A percentile compares a stretch with the other conserved stretches of the same genome.
phyloP scores from a whole-genome alignment of 257 asterid species.

The Knoxia roxburghii region DNA sequence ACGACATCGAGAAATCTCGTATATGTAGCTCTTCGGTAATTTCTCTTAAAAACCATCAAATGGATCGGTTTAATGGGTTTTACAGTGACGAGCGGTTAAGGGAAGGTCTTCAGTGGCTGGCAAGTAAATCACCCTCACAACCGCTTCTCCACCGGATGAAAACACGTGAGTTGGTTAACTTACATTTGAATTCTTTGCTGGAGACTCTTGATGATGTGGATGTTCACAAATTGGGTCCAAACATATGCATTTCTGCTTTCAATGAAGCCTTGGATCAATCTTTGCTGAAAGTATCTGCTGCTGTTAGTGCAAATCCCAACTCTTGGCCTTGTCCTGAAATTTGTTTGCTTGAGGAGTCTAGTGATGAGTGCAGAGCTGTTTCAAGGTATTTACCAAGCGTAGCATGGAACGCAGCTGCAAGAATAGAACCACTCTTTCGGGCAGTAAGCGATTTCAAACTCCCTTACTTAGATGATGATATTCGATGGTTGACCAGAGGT shows the following conservation, averaged over 20 bases:
- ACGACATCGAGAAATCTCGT: conserved; percentile 48
- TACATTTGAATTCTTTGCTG: conserved; percentile 48
- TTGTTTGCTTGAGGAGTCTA: conserved; percentile 41
- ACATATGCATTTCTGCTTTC: conserved; percentile 57
- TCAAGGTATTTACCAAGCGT: conserved; percentile 52
- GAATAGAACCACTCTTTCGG: conserved; percentile 34
- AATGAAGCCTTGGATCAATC: conserved; percentile 66
- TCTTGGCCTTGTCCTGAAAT: conserved; percentile 97
- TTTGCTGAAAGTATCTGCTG: conserved; percentile 41
- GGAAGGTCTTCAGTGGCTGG: conserved; percentile 82
- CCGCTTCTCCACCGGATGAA: conserved; percentile 37
- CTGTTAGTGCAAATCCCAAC: conserved; percentile 57
- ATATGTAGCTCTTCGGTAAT: conserved; percentile 30
- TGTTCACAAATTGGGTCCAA: conserved; percentile 39
- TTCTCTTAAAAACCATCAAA: conserved; percentile 43
- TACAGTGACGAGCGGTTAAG: conserved; percentile 60
- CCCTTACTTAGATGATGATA: conserved; percentile 49
- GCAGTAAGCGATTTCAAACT: conserved; percentile 45
- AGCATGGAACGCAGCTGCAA: conserved; percentile 70
- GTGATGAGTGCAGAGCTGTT: conserved; percentile 40
- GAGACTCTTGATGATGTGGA: conserved; percentile 36
- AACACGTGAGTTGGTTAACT: conserved; percentile 70
- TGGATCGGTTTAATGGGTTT: conserved; percentile 41
- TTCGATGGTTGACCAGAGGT: conserved; percentile 57
- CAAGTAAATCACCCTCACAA: conserved; percentile 63